These are phyloP conservation scores for Gossypium aridum DNA, from an alignment of 441 rosid species.

Conservation along the genomic window DNA sequence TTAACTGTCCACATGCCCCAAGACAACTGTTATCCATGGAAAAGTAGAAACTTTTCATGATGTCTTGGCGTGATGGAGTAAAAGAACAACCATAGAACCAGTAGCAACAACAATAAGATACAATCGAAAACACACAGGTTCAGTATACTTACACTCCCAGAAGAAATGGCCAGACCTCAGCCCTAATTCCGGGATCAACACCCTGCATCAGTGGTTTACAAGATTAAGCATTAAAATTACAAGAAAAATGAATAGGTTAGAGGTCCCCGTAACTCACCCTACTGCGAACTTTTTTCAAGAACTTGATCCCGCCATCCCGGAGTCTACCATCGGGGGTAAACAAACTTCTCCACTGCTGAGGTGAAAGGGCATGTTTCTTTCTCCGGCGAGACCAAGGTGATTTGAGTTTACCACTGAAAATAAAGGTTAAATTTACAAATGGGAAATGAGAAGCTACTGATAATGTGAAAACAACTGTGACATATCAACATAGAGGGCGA, in stretches of 20 bases:
- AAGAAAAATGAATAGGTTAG: not conserved
- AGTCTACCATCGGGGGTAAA: slow-evolving; percentile 75
- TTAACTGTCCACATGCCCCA: not conserved
- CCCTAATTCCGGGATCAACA: slow-evolving; percentile 78
- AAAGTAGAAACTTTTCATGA: not conserved
- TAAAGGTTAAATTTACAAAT: not conserved
- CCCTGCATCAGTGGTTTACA: slow-evolving; percentile 41
- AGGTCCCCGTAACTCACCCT: slow-evolving; percentile 49
- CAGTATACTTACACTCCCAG: slow-evolving; percentile 80
- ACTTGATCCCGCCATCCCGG: slow-evolving; percentile 61
- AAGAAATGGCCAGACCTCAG: slow-evolving; percentile 90
- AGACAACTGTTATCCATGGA: not conserved
- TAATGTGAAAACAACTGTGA: not conserved
- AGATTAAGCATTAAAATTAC: slow-evolving; percentile 7
- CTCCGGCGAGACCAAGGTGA: slow-evolving; percentile 93
- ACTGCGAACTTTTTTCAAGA: slow-evolving; percentile 82
- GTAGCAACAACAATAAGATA: not conserved
- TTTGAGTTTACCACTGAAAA: slow-evolving; percentile 51
- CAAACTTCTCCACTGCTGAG: slow-evolving; percentile 73
- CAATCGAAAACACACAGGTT: not conserved
- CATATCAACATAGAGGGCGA: not conserved
- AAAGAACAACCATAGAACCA: not conserved
- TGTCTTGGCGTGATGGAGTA: not conserved
- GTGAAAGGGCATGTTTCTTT: slow-evolving; percentile 61
- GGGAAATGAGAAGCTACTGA: not conserved